phyloP scores from a whole-genome alignment of 2,329 filamentous ascomycete species.

The Nannizzia gypsea region DNA sequence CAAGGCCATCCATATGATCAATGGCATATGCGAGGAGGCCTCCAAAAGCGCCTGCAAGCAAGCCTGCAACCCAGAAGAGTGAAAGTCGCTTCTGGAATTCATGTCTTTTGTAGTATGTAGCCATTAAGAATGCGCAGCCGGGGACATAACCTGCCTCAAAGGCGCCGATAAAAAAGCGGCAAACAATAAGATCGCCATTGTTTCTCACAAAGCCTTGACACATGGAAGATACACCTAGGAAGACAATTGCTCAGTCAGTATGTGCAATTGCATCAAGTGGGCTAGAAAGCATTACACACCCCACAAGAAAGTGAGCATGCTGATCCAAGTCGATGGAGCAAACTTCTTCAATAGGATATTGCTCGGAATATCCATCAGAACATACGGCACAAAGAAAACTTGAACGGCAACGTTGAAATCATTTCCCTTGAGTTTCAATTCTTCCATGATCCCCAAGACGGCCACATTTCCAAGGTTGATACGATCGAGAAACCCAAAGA shows the following conservation, averaged over 20 bases:
- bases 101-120: slow-evolving; percentile 52
- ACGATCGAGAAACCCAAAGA: slow-evolving; percentile 14
- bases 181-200: slow-evolving; percentile 38
- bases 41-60: slow-evolving; percentile 49
- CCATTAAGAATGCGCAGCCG: slow-evolving; percentile 46
- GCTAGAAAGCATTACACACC: not conserved
- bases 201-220: slow-evolving; percentile 26
- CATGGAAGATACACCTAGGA: slow-evolving; percentile 17
- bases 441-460: slow-evolving; percentile 16
- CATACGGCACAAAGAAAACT: slow-evolving; percentile 22
- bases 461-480: slow-evolving; percentile 16
- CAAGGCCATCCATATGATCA: slow-evolving; percentile 21
- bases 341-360: slow-evolving; percentile 21
- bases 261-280: slow-evolving; percentile 32
- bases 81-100: slow-evolving; percentile 49
- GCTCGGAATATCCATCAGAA: slow-evolving; percentile 20
- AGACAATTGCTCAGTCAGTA: slow-evolving; percentile 29
- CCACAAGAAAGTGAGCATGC: not conserved
- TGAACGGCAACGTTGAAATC: slow-evolving; percentile 30
- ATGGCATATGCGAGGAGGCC: slow-evolving; percentile 44
- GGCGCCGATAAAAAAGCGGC: slow-evolving; percentile 42
- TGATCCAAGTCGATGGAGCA: not conserved
- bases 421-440: slow-evolving; percentile 16
- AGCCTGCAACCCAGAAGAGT: slow-evolving; percentile 48
- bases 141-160: slow-evolving; percentile 44